Percentiles rank a stretch among this genome's conserved stretches.
These are phyloP conservation scores for Bondarzewia mesenterica DNA, from an alignment of 1,284 basidiomycete species.

Conservation along the genomic window DNA sequence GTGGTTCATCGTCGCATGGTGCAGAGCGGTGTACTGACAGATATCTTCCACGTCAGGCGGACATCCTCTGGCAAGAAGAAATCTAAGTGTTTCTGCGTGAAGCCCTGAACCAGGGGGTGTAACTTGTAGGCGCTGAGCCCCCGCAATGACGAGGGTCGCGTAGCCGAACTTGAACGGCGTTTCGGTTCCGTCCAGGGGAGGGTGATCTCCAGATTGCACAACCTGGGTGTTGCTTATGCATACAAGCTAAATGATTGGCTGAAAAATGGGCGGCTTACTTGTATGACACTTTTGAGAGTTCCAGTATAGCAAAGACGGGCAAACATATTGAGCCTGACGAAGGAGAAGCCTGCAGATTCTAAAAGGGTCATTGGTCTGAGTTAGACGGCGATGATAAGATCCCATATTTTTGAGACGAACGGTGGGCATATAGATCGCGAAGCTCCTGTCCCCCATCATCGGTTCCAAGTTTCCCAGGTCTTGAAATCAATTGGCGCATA, in stretches of 20 bases:
- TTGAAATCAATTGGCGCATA: neutral
- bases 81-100: slow-evolving; percentile 20
- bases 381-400: neutral
- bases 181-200: slow-evolving; percentile 34
- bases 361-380: no score
- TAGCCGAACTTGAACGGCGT: slow-evolving; percentile 42
- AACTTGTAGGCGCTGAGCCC: slow-evolving; percentile 30
- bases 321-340: neutral
- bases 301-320: neutral
- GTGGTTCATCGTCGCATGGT: slow-evolving; percentile 30
- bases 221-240: slow-evolving; percentile 19
- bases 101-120: slow-evolving; percentile 1
- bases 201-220: slow-evolving; percentile 29
- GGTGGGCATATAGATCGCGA: neutral
- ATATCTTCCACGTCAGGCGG: slow-evolving; percentile 38
- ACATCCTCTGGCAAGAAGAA: slow-evolving; percentile 34
- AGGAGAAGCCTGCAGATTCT: neutral
- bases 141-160: slow-evolving; percentile 32
- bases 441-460: slow-evolving; percentile 1
- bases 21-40: slow-evolving; percentile 39
- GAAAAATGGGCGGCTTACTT: neutral
- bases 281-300: neutral
- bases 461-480: neutral
- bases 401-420: neutral
- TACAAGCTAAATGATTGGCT: neutral